Percentiles rank a stretch among this genome's conserved stretches.
Conservation (phyloP, 768 basidiomycete species). For the Amyloporia xantha region DNA sequence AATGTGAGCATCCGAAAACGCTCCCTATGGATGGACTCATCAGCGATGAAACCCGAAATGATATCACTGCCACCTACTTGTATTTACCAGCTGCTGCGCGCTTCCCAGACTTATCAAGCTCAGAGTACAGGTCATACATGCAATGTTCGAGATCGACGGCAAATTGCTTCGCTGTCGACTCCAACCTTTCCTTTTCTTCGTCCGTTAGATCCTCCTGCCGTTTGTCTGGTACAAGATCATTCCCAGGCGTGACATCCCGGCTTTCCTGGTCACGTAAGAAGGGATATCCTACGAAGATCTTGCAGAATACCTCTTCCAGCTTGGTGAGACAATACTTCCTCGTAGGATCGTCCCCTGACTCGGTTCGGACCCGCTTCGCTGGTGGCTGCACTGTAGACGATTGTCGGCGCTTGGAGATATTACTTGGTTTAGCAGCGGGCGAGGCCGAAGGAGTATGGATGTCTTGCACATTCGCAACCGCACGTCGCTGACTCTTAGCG, state of each 20-base stretch:
- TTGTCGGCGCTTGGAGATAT: constrained; percentile 51
- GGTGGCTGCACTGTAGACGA: constrained; percentile 31
- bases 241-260: constrained; percentile 15
- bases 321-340: constrained; percentile 79
- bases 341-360: constrained; percentile 57
- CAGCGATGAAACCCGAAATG: not conserved
- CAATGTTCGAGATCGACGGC: constrained; percentile 69
- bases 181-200: constrained; percentile 50
- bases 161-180: constrained; percentile 55
- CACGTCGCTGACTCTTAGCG: constrained; percentile 16
- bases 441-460: constrained; percentile 5
- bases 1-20: constrained; percentile 88
- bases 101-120: constrained; percentile 66
- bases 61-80: constrained; percentile 52
- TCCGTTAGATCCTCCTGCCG: constrained; percentile 49
- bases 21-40: constrained; percentile 42
- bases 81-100: constrained; percentile 68
- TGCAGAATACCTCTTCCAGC: constrained; percentile 61
- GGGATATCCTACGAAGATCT: constrained; percentile 69
- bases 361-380: constrained; percentile 43
- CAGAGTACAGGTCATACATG: constrained; percentile 69
- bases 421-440: constrained; percentile 11
- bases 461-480: constrained; percentile 11
- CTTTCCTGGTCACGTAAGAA: constrained; percentile 32
- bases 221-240: constrained; percentile 30